These are phyloP conservation scores for Botrytis tulipae DNA, from an alignment of 2,329 filamentous ascomycete species.

Conservation along the genomic window DNA sequence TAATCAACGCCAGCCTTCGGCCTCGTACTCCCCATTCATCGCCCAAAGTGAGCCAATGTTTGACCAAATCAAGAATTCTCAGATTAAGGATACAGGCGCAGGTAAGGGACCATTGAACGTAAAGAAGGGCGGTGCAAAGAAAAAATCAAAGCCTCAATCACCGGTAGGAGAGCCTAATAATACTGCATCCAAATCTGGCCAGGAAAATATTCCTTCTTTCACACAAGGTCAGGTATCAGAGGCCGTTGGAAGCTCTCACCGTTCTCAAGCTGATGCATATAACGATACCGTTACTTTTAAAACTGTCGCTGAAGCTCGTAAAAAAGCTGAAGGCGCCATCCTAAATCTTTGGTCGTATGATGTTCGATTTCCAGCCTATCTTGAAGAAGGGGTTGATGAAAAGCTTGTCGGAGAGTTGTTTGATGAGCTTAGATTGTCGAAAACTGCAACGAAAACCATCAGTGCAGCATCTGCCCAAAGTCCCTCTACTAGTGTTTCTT, in stretches of 20 bases:
- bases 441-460: conserved; percentile 31
- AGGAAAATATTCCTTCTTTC: not conserved
- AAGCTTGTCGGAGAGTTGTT: conserved; percentile 64
- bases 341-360: conserved; percentile 63
- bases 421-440: conserved; percentile 59
- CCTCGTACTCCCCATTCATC: conserved; percentile 34
- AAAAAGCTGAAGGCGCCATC: conserved; percentile 65
- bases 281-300: conserved; percentile 7
- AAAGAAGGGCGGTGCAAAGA: not conserved
- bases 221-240: not conserved
- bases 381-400: conserved; percentile 70
- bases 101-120: not conserved
- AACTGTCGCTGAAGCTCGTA: conserved; percentile 38
- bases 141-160: not conserved
- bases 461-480: conserved; percentile 10
- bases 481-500: conserved; percentile 5
- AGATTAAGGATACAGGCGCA: not conserved
- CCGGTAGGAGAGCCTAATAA: not conserved
- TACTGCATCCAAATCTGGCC: not conserved
- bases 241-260: not conserved
- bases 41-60: conserved; percentile 25
- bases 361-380: conserved; percentile 70
- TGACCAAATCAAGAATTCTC: conserved; percentile 21
- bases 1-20: conserved; percentile 29
- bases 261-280: not conserved